Conservation (phyloP, 805 yeast genomes). For the Lipomyces anomalus region DNA sequence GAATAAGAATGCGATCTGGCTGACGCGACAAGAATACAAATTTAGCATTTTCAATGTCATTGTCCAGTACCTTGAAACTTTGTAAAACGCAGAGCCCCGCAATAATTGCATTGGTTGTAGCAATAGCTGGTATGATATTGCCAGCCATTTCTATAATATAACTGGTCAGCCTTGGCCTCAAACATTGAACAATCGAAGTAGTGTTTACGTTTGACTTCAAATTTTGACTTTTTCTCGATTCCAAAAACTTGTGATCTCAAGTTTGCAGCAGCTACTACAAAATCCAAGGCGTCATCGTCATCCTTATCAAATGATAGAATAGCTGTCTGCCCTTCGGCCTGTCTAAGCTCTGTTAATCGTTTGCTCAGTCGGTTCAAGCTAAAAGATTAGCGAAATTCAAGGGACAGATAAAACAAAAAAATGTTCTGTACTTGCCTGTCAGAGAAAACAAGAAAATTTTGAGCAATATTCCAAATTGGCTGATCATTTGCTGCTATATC, state of each 20-base stretch:
- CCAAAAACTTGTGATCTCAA: conserved; percentile 64
- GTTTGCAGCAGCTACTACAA: conserved; percentile 82
- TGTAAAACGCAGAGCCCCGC: conserved; percentile 81
- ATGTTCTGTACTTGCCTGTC: too few relatives aligned
- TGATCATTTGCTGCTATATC: conserved; percentile 36
- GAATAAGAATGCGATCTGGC: conserved; percentile 60
- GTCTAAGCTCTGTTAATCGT: conserved; percentile 36
- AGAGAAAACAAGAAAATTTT: conserved; percentile 57
- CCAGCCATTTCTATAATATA: conserved; percentile 88
- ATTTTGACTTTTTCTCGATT: conserved; percentile 67
- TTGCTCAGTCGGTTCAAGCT: too few relatives aligned
- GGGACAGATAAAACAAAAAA: too few relatives aligned
- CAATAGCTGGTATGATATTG: conserved; percentile 96
- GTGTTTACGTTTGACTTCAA: conserved; percentile 68
- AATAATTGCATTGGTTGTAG: conserved; percentile 93
- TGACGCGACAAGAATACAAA: conserved; percentile 46
- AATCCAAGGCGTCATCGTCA: conserved; percentile 82
- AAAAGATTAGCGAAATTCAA: too few relatives aligned
- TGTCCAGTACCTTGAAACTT: conserved; percentile 51
- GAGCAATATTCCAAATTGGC: conserved; percentile 53
- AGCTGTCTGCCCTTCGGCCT: conserved; percentile 30
- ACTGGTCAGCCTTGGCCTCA: not conserved
- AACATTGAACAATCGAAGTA: not conserved
- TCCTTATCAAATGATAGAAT: conserved; percentile 73
- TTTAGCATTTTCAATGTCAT: conserved; percentile 28